These are phyloP conservation scores for Penicillium silybi DNA, from an alignment of 495 filamentous ascomycete genomes.

Conservation along the genomic window DNA sequence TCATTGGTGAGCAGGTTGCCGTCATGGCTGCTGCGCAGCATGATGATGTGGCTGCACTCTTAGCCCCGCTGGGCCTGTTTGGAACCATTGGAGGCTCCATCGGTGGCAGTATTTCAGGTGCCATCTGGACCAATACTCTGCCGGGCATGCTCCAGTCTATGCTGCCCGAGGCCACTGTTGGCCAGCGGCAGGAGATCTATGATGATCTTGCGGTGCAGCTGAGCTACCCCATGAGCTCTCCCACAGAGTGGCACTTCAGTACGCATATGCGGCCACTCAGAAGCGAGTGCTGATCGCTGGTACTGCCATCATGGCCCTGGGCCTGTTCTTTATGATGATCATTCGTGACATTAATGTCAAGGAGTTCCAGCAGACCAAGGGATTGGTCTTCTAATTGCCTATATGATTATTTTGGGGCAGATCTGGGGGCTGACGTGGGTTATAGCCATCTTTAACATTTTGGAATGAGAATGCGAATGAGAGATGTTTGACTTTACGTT, in stretches of 20 bases:
- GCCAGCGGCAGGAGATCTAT: constrained; percentile 49
- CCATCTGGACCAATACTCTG: constrained; percentile 63
- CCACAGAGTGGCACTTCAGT: constrained; percentile 51
- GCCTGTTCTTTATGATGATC: constrained; percentile 39
- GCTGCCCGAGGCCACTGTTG: constrained; percentile 46
- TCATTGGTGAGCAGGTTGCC: constrained; percentile 63
- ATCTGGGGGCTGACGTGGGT: neutral
- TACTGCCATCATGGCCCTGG: constrained; percentile 44
- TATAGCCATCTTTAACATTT: neutral
- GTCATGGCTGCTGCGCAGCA: constrained; percentile 62
- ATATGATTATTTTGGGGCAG: neutral
- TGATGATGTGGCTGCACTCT: constrained; percentile 59
- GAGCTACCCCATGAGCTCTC: constrained; percentile 47
- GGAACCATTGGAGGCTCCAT: constrained; percentile 60
- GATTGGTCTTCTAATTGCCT: constrained; percentile 20
- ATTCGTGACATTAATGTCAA: constrained; percentile 57
- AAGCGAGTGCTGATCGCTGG: constrained; percentile 51
- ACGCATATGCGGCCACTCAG: constrained; percentile 54
- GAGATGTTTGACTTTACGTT: neutral
- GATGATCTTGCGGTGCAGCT: constrained; percentile 47
- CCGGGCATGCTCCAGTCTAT: constrained; percentile 45
- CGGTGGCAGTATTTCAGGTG: constrained; percentile 55
- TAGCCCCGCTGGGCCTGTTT: constrained; percentile 61
- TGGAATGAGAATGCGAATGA: neutral
- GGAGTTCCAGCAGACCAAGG: constrained; percentile 41